Percentiles rank a stretch among this genome's conserved stretches.
These are phyloP conservation scores for Picea mariana DNA, from an alignment of 83 land plant species.

Conservation along the genomic window DNA sequence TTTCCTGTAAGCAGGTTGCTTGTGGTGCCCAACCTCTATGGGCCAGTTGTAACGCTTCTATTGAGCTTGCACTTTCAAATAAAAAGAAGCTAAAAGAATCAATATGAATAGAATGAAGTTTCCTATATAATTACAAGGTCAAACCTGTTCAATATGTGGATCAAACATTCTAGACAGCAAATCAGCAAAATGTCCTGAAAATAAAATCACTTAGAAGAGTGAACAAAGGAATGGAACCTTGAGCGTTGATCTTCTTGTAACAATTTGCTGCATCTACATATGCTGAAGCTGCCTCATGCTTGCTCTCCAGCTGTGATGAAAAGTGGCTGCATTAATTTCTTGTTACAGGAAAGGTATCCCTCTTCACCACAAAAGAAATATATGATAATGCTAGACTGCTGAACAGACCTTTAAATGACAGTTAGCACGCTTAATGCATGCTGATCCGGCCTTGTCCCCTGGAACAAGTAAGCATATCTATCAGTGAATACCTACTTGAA, in stretches of 20 bases:
- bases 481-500: not conserved
- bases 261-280: constrained; percentile 89
- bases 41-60: not conserved
- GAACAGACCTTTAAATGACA: constrained; percentile 73
- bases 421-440: constrained; percentile 67
- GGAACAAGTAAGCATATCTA: constrained; percentile 17
- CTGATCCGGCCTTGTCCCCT: constrained; percentile 86
- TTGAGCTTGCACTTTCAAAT: not conserved
- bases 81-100: too few relatives aligned
- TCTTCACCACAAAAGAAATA: not conserved
- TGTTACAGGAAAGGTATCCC: not conserved
- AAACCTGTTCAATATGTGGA: not conserved
- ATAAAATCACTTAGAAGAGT: not conserved
- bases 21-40: too few relatives aligned
- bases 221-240: constrained; percentile 36
- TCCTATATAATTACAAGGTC: not conserved
- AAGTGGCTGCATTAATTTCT: not conserved
- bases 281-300: constrained; percentile 91
- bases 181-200: not conserved
- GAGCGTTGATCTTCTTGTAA: constrained; percentile 70
- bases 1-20: too few relatives aligned
- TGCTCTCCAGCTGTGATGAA: constrained; percentile 75
- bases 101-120: not conserved
- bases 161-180: not conserved
- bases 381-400: not conserved